Base-by-base conservation (phyloP, 2,329 filamentous ascomycete species). In the Penicillium brevicompactum region DNA sequence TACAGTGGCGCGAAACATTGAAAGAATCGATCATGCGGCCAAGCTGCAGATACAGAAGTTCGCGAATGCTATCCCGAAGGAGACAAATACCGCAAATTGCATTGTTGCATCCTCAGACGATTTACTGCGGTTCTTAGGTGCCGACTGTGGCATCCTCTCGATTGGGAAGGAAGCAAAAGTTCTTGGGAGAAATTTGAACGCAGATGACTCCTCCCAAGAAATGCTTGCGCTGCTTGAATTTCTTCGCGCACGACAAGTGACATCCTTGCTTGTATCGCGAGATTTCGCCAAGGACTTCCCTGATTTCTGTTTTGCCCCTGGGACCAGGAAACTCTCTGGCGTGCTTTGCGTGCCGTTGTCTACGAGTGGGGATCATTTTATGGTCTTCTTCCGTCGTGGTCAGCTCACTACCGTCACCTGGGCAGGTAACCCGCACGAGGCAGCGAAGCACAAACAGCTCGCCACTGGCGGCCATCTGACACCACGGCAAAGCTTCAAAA, bases 81-180 rank as follows among this genome's bases (percentile, higher is more conserved):
- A 91, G 58, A 84, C 86, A 51, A 96, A 93, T 49, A 91, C 91
- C 0, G 91, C 91, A 18, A 91, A 91, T 0, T 96, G 95, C 68
- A 96, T 96, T 46, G 88, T 95, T 53, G 91, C 91, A 0, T 94
- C 91, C 0, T 94, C 91, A 0, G 91, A 95, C 50, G 92, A 96
- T 65, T 74, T 96, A 0, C 71, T 96, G 4, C 90, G 86, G 63
- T 79, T 96, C 0, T 96, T 96, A 60, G 87, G 94, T 67, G 92
- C 91, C 1, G 91, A 96, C 65, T 94, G 90, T 67, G 92, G 91
- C 3, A 80, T 94, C 41, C 74, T 96, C 0, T 95, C 90, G 0
- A 96, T 96, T 44, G 82, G 84, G 27, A 90, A 90, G n/a, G 91
- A 96, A 70, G 94, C 91, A 0, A 96, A 96, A 67, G 87, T 96